A percentile compares a stretch with the other conserved stretches of the same genome.
These are phyloP conservation scores for Cladosporium sphaerospermum DNA, from an alignment of 2,329 filamentous ascomycete species.

Conservation along the genomic window DNA sequence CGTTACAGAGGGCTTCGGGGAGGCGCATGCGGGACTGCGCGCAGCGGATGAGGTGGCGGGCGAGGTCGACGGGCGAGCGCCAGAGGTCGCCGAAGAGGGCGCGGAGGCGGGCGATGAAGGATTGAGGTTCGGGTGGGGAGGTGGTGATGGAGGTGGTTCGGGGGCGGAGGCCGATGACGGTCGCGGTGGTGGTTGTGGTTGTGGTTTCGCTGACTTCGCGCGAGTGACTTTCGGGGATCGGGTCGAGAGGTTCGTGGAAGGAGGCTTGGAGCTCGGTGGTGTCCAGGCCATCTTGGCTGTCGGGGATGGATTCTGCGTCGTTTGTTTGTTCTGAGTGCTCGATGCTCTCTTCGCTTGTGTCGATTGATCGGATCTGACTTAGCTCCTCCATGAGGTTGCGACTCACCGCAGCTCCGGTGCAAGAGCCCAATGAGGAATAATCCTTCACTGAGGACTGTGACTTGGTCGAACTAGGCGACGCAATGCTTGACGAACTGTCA, in stretches of 20 bases:
- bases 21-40: constrained; percentile 25
- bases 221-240: constrained; percentile 8
- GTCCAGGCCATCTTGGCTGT: background rate
- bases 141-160: background rate
- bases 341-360: background rate
- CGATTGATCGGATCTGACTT: constrained; percentile 3
- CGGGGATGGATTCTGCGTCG: background rate
- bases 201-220: constrained; percentile 3
- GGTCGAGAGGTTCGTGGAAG: background rate
- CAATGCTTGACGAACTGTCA: background rate
- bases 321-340: background rate
- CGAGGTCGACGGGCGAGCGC: constrained; percentile 24
- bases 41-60: constrained; percentile 25
- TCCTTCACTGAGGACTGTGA: background rate
- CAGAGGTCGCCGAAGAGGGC: constrained; percentile 25
- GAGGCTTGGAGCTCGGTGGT: constrained; percentile 4
- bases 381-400: constrained; percentile 33
- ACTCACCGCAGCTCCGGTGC: constrained; percentile 11
- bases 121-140: background rate
- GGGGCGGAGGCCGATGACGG: constrained; percentile 1
- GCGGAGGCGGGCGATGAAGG: constrained; percentile 18
- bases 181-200: background rate
- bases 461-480: background rate
- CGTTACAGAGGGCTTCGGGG: constrained; percentile 22
- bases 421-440: constrained; percentile 1